Conservation (phyloP, 257 asterid genomes). For the Penstemon barbatus region DNA sequence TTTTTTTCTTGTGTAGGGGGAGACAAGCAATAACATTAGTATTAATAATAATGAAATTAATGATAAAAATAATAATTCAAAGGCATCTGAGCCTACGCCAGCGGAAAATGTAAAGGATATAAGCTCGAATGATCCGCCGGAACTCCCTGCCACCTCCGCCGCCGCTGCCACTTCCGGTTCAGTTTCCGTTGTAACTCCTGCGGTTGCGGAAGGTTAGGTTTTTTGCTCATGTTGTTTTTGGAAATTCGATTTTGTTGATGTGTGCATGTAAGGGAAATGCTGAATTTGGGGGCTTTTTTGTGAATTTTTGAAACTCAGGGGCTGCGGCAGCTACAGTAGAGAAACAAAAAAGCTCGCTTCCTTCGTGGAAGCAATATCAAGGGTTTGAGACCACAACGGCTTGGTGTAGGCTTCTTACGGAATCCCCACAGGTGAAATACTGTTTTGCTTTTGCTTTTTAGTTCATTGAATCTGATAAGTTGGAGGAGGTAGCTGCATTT, state of each 20-base stretch:
- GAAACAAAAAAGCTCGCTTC: constrained; percentile 30
- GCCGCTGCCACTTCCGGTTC: constrained; percentile 8
- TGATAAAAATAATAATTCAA: constrained; percentile 38
- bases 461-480: not conserved
- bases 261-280: too few species aligned
- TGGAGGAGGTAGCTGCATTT: not conserved
- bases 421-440: constrained; percentile 40
- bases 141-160: constrained; percentile 24
- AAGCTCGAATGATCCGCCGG: constrained; percentile 48
- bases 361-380: constrained; percentile 37
- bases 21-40: constrained; percentile 29
- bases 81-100: constrained; percentile 40
- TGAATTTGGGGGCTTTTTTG: not conserved
- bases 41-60: not conserved
- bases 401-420: constrained; percentile 50
- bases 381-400: constrained; percentile 35
- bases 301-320: constrained; percentile 26
- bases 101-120: constrained; percentile 71
- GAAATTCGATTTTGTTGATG: not conserved
- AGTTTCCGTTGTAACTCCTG: constrained; percentile 29
- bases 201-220: constrained; percentile 28
- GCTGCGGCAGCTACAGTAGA: constrained; percentile 29
- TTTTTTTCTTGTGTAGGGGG: constrained; percentile 40
- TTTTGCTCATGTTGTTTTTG: not conserved
- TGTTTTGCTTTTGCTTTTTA: not conserved